Evolutionary conservation across 2,329 filamentous ascomycete genomes (phyloP), one percentile per base, ranked within the genome.

Genomic region (Epichloe typhina): DNA sequence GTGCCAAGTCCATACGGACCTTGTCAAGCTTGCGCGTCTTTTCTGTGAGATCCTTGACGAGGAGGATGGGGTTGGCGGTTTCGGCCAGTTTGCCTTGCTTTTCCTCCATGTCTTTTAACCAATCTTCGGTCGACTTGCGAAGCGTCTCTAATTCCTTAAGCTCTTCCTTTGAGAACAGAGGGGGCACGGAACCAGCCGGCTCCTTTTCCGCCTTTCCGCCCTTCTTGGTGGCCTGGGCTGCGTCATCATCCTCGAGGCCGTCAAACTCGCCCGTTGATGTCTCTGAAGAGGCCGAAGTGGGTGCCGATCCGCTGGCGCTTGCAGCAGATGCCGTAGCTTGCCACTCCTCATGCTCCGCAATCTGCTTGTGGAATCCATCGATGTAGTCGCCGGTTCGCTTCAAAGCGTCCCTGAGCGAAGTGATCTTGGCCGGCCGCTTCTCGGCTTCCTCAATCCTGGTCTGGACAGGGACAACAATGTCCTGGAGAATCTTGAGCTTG

Each of bases 381-480:
- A 89, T 72, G 58, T 95, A 81, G n/a, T 77, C 76, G 53, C 81
- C 76, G 3, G 87, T 83, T 62, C 83, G 79, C 51, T 82, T 76
- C 45, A 97, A 71, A n/a, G 82, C 76, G 3, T 83, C 79, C 64
- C 86, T 77, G 36, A 97, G 71, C 5, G 72, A 65, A 49, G 81
- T 72, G 47, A 96, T 64, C 26, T 84, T 75, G 51, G 80, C 79
- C 1, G 89, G 89, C 31, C 91, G 82, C 63, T 80, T 77, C 12
- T 72, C 69, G 2, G 79, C 74, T 65, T 98, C 91, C 15, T 83
- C 76, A 46, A 83, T 82, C 53, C 93, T 80, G 62, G 77, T 81
- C 58, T 88, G 76, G 26, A 95, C 81, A 1, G 90, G 91, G 35
- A 79, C 72, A 49, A 90, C 86, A 45, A 96, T 78, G 49, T 82